These are phyloP conservation scores for Kuraishia molischiana DNA, from an alignment of 805 yeast genomes.

Conservation along the genomic window DNA sequence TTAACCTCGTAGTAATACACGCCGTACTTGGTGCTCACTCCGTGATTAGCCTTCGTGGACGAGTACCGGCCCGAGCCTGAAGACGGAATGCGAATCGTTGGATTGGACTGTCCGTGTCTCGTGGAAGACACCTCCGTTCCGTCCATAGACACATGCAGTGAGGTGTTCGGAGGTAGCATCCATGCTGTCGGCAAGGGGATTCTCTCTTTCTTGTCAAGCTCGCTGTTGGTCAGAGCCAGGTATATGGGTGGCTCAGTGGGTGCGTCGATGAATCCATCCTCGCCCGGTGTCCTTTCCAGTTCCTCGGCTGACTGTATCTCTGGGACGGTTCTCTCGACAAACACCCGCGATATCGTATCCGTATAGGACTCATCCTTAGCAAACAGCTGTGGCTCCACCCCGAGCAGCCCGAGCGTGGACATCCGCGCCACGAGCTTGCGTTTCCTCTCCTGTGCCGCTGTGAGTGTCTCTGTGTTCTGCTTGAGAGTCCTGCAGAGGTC, in stretches of 20 bases:
- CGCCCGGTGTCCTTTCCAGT: slow-evolving; percentile 5
- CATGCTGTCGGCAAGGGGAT: slow-evolving; percentile 18
- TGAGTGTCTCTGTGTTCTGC: too few relatives aligned
- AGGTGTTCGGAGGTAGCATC: slow-evolving; percentile 10
- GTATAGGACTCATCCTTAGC: slow-evolving; percentile 5
- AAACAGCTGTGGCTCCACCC: slow-evolving; percentile 4
- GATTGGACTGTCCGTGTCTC: slow-evolving; percentile 6
- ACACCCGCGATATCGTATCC: slow-evolving; percentile 5
- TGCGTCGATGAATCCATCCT: slow-evolving; percentile 5
- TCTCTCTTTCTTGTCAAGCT: neutral
- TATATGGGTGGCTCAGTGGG: slow-evolving; percentile 5
- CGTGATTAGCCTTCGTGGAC: slow-evolving; percentile 21
- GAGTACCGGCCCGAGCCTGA: slow-evolving; percentile 8
- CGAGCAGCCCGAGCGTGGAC: slow-evolving; percentile 7
- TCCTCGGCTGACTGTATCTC: neutral
- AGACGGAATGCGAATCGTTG: slow-evolving; percentile 4
- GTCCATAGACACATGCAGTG: slow-evolving; percentile 11
- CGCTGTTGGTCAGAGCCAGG: slow-evolving; percentile 2
- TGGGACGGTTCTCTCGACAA: slow-evolving; percentile 4
- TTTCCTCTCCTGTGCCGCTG: neutral
- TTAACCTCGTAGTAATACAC: slow-evolving; percentile 43
- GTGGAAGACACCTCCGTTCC: slow-evolving; percentile 16
- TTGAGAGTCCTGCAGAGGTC: neutral
- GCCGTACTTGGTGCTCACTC: slow-evolving; percentile 30
- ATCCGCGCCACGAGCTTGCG: slow-evolving; percentile 2